Percentiles rank a stretch among this genome's conserved stretches.
Evolutionary conservation across 305 asterid genomes (phyloP).

Genomic region (Solanum aculeatissimum): DNA sequence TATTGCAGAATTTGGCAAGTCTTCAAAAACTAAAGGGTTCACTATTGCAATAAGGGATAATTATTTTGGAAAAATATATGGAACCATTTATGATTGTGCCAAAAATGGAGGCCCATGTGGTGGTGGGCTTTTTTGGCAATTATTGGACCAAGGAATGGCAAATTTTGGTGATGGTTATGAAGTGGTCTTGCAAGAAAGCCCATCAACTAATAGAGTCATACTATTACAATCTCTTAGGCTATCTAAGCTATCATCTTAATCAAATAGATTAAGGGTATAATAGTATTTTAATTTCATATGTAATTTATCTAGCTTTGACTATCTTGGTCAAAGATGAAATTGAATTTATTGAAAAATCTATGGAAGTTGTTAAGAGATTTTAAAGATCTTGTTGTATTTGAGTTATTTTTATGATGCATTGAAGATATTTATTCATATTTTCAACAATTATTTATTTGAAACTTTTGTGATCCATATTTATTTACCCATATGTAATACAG

Average conservation of each 20-base stretch:
- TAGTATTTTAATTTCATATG: neutral
- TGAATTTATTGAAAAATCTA: neutral
- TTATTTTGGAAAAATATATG: slow-evolving; percentile 16
- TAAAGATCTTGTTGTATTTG: neutral
- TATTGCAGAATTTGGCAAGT: slow-evolving; percentile 35
- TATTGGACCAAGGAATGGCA: slow-evolving; percentile 42
- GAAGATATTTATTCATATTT: too few species aligned
- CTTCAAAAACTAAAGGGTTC: slow-evolving; percentile 22
- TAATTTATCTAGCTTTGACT: neutral
- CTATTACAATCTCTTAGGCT: slow-evolving; percentile 22
- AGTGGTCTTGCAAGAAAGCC: slow-evolving; percentile 25
- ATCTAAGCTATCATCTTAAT: neutral
- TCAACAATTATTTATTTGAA: too few species aligned
- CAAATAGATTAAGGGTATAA: neutral
- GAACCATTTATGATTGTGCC: slow-evolving; percentile 20
- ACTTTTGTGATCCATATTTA: too few species aligned
- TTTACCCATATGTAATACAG: too few species aligned
- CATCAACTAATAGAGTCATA: slow-evolving; percentile 29
- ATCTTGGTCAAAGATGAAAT: neutral
- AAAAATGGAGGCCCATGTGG: slow-evolving; percentile 27
- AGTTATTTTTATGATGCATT: neutral
- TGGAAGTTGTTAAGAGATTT: neutral
- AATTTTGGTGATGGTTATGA: slow-evolving; percentile 41
- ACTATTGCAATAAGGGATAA: slow-evolving; percentile 16
- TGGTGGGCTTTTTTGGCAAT: slow-evolving; percentile 49